Percentiles rank a stretch among this genome's conserved stretches.
phyloP scores from a whole-genome alignment of 2,329 filamentous ascomycete species.

The Endoconidiophora laricicola region DNA sequence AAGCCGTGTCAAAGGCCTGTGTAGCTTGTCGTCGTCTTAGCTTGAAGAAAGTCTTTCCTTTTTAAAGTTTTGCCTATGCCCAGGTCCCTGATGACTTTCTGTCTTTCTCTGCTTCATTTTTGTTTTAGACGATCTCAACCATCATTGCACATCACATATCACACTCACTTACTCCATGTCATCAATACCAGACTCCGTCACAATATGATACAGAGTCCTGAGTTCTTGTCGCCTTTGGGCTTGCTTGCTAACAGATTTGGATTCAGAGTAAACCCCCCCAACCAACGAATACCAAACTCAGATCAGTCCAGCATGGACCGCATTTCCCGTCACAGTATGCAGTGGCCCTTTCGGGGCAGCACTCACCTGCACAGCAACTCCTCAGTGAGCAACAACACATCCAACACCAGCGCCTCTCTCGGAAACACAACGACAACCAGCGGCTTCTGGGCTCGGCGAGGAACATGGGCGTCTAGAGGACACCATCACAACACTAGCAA shows the following conservation, averaged over 20 bases:
- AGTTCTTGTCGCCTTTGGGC: constrained; percentile 1
- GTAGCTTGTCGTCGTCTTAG: background rate
- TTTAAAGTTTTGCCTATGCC: background rate
- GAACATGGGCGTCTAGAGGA: constrained; percentile 3
- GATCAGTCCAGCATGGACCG: constrained; percentile 1
- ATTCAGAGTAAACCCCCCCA: constrained; percentile 5
- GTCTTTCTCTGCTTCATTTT: background rate
- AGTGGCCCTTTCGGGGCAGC: constrained; percentile 14
- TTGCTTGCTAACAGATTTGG: constrained; percentile 6
- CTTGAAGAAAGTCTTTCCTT: background rate
- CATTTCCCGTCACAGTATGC: constrained; percentile 8
- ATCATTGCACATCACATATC: too few relatives aligned
- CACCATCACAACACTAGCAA: constrained; percentile 15
- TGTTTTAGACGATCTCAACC: too few relatives aligned
- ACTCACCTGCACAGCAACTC: constrained; percentile 6
- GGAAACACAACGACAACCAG: constrained; percentile 5
- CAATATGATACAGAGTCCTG: background rate
- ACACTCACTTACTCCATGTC: background rate
- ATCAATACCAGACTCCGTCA: background rate
- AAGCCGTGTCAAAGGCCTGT: background rate
- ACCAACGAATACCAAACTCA: constrained; percentile 1
- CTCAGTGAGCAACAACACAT: constrained; percentile 9
- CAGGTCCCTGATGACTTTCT: background rate
- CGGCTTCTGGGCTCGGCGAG: constrained; percentile 11
- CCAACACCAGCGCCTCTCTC: background rate